A percentile compares a stretch with the other conserved stretches of the same genome.
These are phyloP conservation scores for Gossypium arboreum DNA, from an alignment of 345 rosid species.

Conservation along the genomic window DNA sequence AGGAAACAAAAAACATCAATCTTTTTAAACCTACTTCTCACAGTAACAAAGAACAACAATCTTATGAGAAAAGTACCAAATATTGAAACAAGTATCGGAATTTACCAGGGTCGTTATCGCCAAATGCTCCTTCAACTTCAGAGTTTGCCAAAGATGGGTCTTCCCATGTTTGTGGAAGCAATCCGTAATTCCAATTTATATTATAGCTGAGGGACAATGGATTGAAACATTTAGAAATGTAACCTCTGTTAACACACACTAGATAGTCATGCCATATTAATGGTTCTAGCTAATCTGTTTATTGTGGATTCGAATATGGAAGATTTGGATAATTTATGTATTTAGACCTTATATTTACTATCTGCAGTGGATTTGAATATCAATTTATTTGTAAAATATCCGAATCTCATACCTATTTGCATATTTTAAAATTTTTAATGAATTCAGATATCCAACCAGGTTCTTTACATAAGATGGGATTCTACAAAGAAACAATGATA, in stretches of 20 bases:
- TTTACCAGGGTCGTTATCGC: constrained; percentile 93
- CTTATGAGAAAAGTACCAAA: background rate
- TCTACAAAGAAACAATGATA: too few relatives aligned
- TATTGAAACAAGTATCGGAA: background rate
- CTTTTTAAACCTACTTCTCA: background rate
- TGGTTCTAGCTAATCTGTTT: background rate
- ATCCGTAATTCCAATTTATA: constrained; percentile 94
- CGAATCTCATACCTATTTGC: background rate
- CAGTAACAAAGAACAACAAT: background rate
- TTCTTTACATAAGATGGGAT: too few relatives aligned
- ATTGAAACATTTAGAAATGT: background rate
- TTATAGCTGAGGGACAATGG: constrained; percentile 49
- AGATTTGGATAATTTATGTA: too few relatives aligned
- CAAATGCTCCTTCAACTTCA: constrained; percentile 93
- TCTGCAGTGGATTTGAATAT: background rate
- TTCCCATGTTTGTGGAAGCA: constrained; percentile 99
- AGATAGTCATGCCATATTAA: background rate
- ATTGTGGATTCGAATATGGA: background rate
- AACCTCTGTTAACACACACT: constrained; percentile 8
- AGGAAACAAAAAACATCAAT: background rate
- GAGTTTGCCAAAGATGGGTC: constrained; percentile 77
- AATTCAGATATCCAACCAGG: too few relatives aligned
- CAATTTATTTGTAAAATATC: background rate
- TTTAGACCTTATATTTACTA: too few relatives aligned
- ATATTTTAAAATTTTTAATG: background rate